Evolutionary conservation across 768 basidiomycete genomes (phyloP).

Genomic region (Xerocomus potaroensis): DNA sequence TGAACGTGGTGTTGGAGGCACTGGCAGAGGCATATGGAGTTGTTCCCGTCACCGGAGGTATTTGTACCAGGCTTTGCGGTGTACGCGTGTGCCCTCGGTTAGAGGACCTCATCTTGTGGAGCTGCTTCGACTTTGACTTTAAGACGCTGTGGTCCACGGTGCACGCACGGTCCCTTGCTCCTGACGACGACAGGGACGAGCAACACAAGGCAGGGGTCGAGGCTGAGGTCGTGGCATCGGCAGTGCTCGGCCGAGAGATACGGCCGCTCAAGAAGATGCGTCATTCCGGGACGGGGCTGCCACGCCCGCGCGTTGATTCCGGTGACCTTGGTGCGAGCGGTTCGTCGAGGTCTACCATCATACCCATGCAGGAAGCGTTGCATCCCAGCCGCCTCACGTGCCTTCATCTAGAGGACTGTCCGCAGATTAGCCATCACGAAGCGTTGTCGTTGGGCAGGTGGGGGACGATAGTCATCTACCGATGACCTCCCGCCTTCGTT

Average conservation of each 20-base stretch:
- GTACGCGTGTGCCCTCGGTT: constrained; percentile 49
- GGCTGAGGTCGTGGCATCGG: constrained; percentile 21
- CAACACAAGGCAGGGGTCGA: constrained; percentile 11
- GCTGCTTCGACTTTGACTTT: constrained; percentile 43
- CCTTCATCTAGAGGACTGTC: constrained; percentile 41
- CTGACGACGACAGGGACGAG: constrained; percentile 14
- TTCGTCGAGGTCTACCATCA: constrained; percentile 31
- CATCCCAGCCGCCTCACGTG: constrained; percentile 35
- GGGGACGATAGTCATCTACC: constrained; percentile 30
- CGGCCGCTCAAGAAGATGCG: constrained; percentile 36
- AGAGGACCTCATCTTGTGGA: constrained; percentile 49
- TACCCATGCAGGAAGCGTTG: constrained; percentile 36
- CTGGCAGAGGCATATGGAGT: constrained; percentile 37
- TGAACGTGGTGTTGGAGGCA: constrained; percentile 37
- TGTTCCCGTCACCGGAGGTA: constrained; percentile 10
- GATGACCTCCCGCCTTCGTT: constrained; percentile 8
- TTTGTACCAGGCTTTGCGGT: constrained; percentile 23
- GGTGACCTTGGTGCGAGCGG: constrained; percentile 9
- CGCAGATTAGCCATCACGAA: constrained; percentile 35
- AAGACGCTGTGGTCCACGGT: constrained; percentile 35
- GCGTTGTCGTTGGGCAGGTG: constrained; percentile 36
- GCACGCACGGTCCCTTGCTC: constrained; percentile 26
- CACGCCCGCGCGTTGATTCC: constrained; percentile 11
- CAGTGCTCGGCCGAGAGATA: constrained; percentile 27
- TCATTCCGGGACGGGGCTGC: constrained; percentile 5